A percentile compares a stretch with the other conserved stretches of the same genome.
These are phyloP conservation scores for Bisporella sp. DNA, from an alignment of 2,329 filamentous ascomycete species.

Conservation along the genomic window DNA sequence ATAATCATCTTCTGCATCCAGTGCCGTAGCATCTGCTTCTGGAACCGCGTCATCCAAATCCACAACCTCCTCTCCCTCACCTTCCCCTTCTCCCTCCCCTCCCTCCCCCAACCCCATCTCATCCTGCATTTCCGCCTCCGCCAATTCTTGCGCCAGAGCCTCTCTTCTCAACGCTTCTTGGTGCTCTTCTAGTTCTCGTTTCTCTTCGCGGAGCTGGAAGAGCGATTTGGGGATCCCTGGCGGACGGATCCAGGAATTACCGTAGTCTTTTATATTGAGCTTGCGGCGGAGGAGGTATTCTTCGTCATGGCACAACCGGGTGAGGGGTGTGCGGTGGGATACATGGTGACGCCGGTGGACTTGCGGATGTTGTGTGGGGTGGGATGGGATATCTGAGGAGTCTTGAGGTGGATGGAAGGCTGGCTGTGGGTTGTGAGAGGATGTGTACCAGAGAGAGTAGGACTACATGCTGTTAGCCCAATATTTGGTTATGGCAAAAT, in stretches of 20 bases:
- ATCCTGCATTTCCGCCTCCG: slow-evolving; percentile 48
- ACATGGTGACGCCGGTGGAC: slow-evolving; percentile 34
- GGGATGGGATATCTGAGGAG: slow-evolving; percentile 5
- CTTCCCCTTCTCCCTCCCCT: slow-evolving; percentile 64
- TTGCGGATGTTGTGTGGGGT: slow-evolving; percentile 18
- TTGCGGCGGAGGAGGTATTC: slow-evolving; percentile 69
- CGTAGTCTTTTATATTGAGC: slow-evolving; percentile 77
- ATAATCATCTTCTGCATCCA: slow-evolving; percentile 32
- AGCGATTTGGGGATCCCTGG: slow-evolving; percentile 85
- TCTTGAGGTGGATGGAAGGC: neutral
- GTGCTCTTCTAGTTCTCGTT: slow-evolving; percentile 80
- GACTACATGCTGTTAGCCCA: slow-evolving; percentile 39
- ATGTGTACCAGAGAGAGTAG: slow-evolving; percentile 67
- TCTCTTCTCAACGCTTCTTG: slow-evolving; percentile 67
- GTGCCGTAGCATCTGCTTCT: slow-evolving; percentile 26
- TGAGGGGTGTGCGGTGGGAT: slow-evolving; percentile 54
- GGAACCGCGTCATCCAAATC: slow-evolving; percentile 23
- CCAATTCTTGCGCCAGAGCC: slow-evolving; percentile 65
- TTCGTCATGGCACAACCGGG: slow-evolving; percentile 70
- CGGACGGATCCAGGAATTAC: slow-evolving; percentile 83
- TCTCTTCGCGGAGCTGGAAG: slow-evolving; percentile 84
- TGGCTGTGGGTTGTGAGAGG: slow-evolving; percentile 39
- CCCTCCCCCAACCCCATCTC: slow-evolving; percentile 31
- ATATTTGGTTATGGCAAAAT: neutral
- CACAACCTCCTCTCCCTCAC: slow-evolving; percentile 51